Conservation (phyloP, 768 basidiomycete species). For the Melanogaster broomeanus region DNA sequence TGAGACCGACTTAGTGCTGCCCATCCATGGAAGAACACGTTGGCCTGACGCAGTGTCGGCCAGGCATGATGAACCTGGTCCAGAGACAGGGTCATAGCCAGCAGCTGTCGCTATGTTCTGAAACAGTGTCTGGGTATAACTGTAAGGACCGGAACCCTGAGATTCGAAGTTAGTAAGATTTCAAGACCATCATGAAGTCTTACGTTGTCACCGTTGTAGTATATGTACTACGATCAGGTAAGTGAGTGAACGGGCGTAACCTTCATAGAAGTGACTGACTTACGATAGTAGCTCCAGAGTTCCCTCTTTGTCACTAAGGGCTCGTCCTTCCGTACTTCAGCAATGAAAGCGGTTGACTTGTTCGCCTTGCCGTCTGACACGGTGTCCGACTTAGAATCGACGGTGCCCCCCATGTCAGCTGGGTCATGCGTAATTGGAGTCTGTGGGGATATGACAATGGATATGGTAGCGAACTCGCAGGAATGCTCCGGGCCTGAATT, state of each 20-base stretch:
- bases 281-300: conserved; percentile 82
- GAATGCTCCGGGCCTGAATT: neutral
- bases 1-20: no score
- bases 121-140: no score
- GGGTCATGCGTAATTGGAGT: neutral
- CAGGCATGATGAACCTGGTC: no score
- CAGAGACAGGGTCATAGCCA: no score
- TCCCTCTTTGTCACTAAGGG: no score
- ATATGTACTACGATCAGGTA: no score
- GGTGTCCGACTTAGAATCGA: conserved; percentile 4
- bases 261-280: conserved; percentile 16
- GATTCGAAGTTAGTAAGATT: neutral
- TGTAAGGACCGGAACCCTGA: conserved; percentile 68
- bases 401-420: conserved; percentile 9
- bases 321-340: no score
- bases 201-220: no score
- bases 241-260: conserved; percentile 15
- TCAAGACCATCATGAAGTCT: conserved; percentile 7
- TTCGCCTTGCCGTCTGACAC: conserved; percentile 1
- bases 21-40: no score
- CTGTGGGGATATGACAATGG: no score
- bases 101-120: no score
- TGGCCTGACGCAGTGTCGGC: no score
- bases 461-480: conserved; percentile 9
- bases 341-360: conserved; percentile 35